Evolutionary conservation across 352 stramenopile species (phyloP), one percentile per base, ranked within the genome.

Genomic region (Globisporangium polare): DNA sequence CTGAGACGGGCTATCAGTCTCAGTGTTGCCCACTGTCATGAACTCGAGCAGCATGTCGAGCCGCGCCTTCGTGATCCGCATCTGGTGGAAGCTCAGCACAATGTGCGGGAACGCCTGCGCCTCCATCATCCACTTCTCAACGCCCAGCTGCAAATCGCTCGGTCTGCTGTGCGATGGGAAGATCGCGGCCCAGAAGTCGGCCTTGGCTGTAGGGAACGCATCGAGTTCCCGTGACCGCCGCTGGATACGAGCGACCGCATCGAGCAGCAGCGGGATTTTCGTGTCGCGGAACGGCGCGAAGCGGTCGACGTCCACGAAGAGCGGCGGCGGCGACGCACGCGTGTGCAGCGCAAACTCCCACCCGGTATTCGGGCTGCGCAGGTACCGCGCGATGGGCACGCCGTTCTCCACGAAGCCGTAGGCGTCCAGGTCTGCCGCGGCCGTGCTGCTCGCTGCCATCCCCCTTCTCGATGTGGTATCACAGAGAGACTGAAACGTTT

Each of bases 41-140:
- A 55, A 55, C 27, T 26, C 27, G 18, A 55, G 12, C 27, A 60
- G 39, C 24, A 47, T 47, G 24, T 12, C 22, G 53, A 60, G 37
- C 17, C 22, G 12, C 39, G 35, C 15, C 15, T 46, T n/a, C 5
- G 22, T 37, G 33, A 60, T 47, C 24, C 39, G 10, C 33, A 27
- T 51, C 53, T 60, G 53, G 53, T 60, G 53, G 37, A 60, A 47
- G 20, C 37, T 60, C 37, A 60, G 39, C 37, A 60, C 53, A 3
- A 35, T 35, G 22, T 35, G 53, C 7, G 53, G 53, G 53, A 60
- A 60, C 18, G 22, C 39, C 37, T 43, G 12, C 5, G 26, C n/a
- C 17, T 47, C 53, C 22, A 60, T 33, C 53, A 60, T 51, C 53
- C 53, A 60, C 20, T 47, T 33, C 24, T 60, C 53, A 9, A 60